Evolutionary conservation across 345 rosid species (phyloP).

Genomic region (Lumnitzera littorea): DNA sequence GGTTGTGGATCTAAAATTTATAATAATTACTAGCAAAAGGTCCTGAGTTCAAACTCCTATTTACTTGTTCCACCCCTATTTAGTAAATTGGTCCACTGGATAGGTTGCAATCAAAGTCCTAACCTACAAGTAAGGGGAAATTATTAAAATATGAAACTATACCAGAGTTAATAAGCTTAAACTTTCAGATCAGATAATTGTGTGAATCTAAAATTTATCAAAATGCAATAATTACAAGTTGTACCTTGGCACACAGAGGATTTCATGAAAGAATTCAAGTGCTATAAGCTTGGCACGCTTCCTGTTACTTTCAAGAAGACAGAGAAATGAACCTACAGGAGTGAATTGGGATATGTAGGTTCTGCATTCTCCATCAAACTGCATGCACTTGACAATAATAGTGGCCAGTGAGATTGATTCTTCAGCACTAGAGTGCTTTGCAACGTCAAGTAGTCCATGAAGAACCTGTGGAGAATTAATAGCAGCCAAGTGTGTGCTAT

Average conservation of each 20-base stretch:
- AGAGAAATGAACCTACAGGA: slow-evolving; percentile 53
- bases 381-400: slow-evolving; percentile 76
- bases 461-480: slow-evolving; percentile 69
- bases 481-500: slow-evolving; percentile 56
- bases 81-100: too few relatives aligned
- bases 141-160: too few relatives aligned
- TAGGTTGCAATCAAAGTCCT: too few relatives aligned
- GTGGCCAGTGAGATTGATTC: slow-evolving; percentile 61
- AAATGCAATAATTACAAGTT: background rate
- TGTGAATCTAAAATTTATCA: background rate
- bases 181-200: background rate
- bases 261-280: slow-evolving; percentile 70
- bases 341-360: slow-evolving; percentile 40
- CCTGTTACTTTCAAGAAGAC: slow-evolving; percentile 46
- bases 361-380: slow-evolving; percentile 77
- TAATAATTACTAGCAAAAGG: too few relatives aligned
- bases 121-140: too few relatives aligned
- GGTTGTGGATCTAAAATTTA: too few relatives aligned
- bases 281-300: slow-evolving; percentile 43
- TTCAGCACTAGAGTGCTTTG: slow-evolving; percentile 36
- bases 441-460: slow-evolving; percentile 52
- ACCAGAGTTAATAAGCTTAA: too few relatives aligned
- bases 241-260: slow-evolving; percentile 74
- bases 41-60: too few relatives aligned
- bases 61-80: too few relatives aligned